Conservation (phyloP, 2,329 filamentous ascomycete genomes). For the Calonectria hawksworthii region DNA sequence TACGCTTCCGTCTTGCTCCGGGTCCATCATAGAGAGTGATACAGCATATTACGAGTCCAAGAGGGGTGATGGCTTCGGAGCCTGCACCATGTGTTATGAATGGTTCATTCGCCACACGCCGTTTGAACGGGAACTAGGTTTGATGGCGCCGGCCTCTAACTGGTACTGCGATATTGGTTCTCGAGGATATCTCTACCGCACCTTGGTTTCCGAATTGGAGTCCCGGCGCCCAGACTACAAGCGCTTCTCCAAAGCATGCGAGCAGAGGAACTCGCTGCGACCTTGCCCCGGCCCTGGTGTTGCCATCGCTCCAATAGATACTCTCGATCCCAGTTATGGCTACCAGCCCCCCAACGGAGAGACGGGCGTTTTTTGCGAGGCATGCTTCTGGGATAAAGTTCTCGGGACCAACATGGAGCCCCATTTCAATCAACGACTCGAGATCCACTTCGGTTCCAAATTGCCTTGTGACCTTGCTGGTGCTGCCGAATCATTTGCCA, state of each 20-base stretch:
- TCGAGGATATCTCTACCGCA: constrained; percentile 11
- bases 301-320: not conserved
- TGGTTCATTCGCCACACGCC: constrained; percentile 14
- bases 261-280: not conserved
- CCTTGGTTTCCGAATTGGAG: constrained; percentile 7
- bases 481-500: not conserved
- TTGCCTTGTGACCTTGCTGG: constrained; percentile 5
- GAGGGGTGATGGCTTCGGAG: constrained; percentile 12
- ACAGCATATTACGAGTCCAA: not conserved
- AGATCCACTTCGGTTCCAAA: not conserved
- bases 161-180: constrained; percentile 19
- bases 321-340: not conserved
- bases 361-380: constrained; percentile 10
- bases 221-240: not conserved
- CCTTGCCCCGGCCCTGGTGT: not conserved
- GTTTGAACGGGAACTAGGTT: not conserved
- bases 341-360: not conserved
- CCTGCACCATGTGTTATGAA: constrained; percentile 12
- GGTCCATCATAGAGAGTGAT: not conserved
- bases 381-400: constrained; percentile 23
- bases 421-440: constrained; percentile 10
- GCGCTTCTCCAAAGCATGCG: not conserved
- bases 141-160: not conserved
- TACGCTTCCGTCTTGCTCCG: not conserved
- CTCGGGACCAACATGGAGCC: constrained; percentile 16